phyloP scores from a whole-genome alignment of 73 alveolate species.

The Vitrella brassicaformis region DNA sequence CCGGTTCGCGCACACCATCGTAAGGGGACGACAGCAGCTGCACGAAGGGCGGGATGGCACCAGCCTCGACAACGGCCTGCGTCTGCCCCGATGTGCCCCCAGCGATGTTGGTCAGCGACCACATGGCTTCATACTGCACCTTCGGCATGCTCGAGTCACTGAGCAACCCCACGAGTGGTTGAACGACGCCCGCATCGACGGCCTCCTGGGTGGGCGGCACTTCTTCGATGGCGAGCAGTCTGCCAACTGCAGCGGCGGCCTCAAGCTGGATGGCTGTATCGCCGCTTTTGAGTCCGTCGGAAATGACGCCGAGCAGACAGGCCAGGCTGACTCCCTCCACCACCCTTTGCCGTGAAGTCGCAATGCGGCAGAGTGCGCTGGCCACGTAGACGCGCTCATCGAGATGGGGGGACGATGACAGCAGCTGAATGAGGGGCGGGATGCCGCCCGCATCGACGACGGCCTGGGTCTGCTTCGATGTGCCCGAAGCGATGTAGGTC shows the following conservation, averaged over 20 bases:
- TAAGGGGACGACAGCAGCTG: conserved; percentile 52
- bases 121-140: conserved; percentile 86
- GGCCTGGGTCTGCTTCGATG: conserved; percentile 74
- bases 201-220: conserved; percentile 85
- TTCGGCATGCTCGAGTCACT: conserved; percentile 60
- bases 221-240: conserved; percentile 68
- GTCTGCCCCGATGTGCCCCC: conserved; percentile 83
- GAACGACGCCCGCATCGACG: conserved; percentile 82
- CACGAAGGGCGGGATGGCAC: conserved; percentile 70
- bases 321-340: too few relatives aligned
- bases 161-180: conserved; percentile 66
- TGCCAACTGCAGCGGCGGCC: conserved; percentile 86
- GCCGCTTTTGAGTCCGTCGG: not conserved
- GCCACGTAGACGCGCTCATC: too few relatives aligned
- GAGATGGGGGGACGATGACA: too few relatives aligned
- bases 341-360: too few relatives aligned
- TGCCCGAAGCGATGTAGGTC: conserved; percentile 89
- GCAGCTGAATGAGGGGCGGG: conserved; percentile 56
- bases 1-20: conserved; percentile 73
- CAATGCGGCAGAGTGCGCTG: too few relatives aligned
- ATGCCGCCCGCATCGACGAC: conserved; percentile 84
- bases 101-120: conserved; percentile 92
- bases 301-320: too few relatives aligned
- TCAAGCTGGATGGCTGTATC: conserved; percentile 3
- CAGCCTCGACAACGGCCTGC: conserved; percentile 77